A percentile compares a stretch with the other conserved stretches of the same genome.
phyloP scores from a whole-genome alignment of 2,329 filamentous ascomycete species.

The Ilyonectria destructans region DNA sequence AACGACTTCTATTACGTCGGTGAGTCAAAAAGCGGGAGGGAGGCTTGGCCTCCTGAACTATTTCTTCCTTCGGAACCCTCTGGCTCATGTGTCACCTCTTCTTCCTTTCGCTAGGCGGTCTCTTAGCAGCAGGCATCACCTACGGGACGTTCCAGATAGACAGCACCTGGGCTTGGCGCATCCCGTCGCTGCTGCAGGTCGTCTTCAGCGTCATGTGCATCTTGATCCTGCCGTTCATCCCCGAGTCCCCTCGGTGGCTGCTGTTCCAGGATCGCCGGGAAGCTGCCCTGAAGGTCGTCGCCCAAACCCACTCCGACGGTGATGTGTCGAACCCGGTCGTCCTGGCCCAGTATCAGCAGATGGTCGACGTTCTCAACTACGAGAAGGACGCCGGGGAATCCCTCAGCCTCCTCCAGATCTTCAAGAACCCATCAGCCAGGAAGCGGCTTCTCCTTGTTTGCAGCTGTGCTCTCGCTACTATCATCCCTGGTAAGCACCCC shows the following conservation, averaged over 20 bases:
- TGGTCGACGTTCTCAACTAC: conserved; percentile 57
- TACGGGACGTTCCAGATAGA: conserved; percentile 52
- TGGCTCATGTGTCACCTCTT: no score
- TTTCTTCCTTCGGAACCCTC: no score
- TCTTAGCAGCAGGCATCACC: conserved; percentile 64
- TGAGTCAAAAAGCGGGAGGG: no score
- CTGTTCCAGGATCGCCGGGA: conserved; percentile 59
- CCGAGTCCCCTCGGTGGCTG: conserved; percentile 66
- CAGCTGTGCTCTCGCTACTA: no score
- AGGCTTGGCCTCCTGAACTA: no score
- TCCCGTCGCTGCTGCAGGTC: conserved; percentile 53
- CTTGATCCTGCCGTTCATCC: conserved; percentile 50
- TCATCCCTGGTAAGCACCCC: background rate
- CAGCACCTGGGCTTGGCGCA: conserved; percentile 55
- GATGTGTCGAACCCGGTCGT: conserved; percentile 52
- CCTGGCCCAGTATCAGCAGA: conserved; percentile 47
- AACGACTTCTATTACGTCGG: conserved; percentile 42
- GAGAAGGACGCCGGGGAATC: background rate
- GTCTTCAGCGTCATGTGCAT: conserved; percentile 48
- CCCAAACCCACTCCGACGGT: conserved; percentile 61
- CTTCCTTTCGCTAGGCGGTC: conserved; percentile 37
- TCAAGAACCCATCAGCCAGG: background rate
- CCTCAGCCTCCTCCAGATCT: background rate
- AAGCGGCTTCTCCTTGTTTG: background rate
- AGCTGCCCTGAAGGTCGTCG: conserved; percentile 57